A percentile compares a stretch with the other conserved stretches of the same genome.
These are phyloP conservation scores for Boletus sp. DNA, from an alignment of 768 basidiomycete species.

Conservation along the genomic window DNA sequence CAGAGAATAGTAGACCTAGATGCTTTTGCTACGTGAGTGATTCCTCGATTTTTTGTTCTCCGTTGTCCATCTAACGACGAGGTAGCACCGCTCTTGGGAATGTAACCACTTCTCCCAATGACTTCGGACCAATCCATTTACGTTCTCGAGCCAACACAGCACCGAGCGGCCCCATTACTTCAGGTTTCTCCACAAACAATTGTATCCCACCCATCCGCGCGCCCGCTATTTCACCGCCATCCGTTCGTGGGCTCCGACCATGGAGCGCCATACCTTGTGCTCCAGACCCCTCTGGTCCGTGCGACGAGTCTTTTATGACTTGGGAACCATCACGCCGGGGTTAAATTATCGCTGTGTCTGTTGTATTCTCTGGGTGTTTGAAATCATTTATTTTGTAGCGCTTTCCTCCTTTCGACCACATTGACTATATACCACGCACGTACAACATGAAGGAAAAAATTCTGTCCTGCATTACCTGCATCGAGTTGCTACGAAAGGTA, in stretches of 20 bases:
- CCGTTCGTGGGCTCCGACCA: constrained; percentile 14
- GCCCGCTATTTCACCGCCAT: constrained; percentile 21
- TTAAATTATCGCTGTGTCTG: constrained; percentile 14
- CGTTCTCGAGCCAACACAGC: constrained; percentile 16
- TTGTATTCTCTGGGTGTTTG: neutral
- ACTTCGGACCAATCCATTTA: constrained; percentile 12
- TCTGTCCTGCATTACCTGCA: neutral
- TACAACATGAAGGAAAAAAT: neutral
- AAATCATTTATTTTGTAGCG: neutral
- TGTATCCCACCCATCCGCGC: constrained; percentile 18
- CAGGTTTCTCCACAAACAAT: constrained; percentile 10
- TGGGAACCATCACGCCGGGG: constrained; percentile 51
- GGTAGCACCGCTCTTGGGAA: constrained; percentile 44
- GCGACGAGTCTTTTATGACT: constrained; percentile 60
- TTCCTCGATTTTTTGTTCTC: neutral
- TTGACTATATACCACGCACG: constrained; percentile 5
- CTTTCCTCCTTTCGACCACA: neutral
- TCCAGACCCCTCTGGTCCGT: constrained; percentile 35
- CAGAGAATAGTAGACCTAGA: constrained; percentile 53
- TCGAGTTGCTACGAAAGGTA: neutral
- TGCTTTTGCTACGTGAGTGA: constrained; percentile 49
- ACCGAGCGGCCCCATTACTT: neutral
- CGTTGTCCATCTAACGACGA: constrained; percentile 8
- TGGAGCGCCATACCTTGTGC: constrained; percentile 20
- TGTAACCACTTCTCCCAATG: constrained; percentile 28